Conservation (phyloP, 75 land plant species). For the Sequoiadendron giganteum region DNA sequence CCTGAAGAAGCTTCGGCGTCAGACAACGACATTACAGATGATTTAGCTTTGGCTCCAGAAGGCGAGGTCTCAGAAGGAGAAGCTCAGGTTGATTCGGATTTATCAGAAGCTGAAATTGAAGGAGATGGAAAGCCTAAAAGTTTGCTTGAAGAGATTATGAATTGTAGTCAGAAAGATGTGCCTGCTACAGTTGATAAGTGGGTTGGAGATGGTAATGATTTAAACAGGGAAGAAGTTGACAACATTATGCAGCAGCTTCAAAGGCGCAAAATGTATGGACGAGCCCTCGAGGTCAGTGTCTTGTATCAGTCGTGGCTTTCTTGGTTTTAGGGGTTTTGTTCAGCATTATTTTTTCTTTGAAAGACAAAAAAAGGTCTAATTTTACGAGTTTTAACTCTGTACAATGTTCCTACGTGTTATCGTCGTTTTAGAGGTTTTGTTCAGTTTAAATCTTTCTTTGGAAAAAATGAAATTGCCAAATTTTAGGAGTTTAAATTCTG, state of each 20-base stretch:
- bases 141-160: conserved; percentile 2
- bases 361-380: no score
- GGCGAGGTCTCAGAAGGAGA: neutral
- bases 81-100: conserved; percentile 2
- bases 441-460: neutral
- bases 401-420: no score
- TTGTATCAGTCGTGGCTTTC: neutral
- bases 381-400: no score
- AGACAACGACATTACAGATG: neutral
- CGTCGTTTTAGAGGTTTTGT: neutral
- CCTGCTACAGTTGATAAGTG: conserved; percentile 24
- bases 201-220: conserved; percentile 36
- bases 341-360: no score
- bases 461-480: no score
- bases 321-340: neutral
- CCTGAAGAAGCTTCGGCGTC: neutral
- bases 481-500: no score
- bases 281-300: conserved; percentile 29
- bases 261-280: conserved; percentile 11
- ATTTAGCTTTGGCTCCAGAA: neutral
- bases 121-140: neutral
- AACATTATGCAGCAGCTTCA: neutral
- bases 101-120: conserved; percentile 21
- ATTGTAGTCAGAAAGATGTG: neutral
- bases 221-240: conserved; percentile 8